Percentiles rank a stretch among this genome's conserved stretches.
phyloP scores from a whole-genome alignment of 2,329 filamentous ascomycete species.

The Hyphodiscus sp. region DNA sequence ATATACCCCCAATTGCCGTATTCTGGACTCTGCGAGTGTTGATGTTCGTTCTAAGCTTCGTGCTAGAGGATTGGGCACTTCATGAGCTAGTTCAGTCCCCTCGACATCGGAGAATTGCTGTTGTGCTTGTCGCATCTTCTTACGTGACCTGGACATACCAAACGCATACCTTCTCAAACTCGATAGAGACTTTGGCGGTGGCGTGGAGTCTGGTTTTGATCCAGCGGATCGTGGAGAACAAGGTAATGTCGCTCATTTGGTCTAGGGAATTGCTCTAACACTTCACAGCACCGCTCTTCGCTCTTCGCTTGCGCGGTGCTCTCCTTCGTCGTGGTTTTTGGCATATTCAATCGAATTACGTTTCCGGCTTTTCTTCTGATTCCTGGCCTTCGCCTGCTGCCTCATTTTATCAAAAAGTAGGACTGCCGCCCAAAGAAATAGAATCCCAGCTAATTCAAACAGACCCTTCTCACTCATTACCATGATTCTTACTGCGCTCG shows the following conservation, averaged over 20 bases:
- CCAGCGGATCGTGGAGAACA: conserved; percentile 72
- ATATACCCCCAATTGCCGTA: conserved; percentile 75
- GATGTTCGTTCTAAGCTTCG: conserved; percentile 94
- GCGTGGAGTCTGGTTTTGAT: conserved; percentile 92
- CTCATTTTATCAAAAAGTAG: conserved; percentile 77
- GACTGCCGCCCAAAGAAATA: not conserved
- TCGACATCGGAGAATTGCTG: conserved; percentile 63
- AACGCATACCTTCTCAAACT: conserved; percentile 97
- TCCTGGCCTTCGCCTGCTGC: conserved; percentile 75
- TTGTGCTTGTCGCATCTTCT: conserved; percentile 84
- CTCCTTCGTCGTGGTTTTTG: conserved; percentile 75
- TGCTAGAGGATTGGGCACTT: conserved; percentile 95
- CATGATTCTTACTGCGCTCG: conserved; percentile 56
- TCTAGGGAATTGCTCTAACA: not conserved
- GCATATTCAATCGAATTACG: conserved; percentile 93
- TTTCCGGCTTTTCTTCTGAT: conserved; percentile 90
- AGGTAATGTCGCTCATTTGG: conserved; percentile 46
- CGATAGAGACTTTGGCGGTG: conserved; percentile 86
- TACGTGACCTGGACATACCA: conserved; percentile 99
- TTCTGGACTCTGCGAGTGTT: conserved; percentile 84
- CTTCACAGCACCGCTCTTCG: conserved; percentile 46
- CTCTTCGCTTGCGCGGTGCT: conserved; percentile 70
- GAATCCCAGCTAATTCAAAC: conserved; percentile 10
- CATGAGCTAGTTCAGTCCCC: conserved; percentile 80
- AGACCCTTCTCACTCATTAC: conserved; percentile 56